phyloP scores from a whole-genome alignment of 495 filamentous ascomycete species.

The Podospora pseudoanserina region DNA sequence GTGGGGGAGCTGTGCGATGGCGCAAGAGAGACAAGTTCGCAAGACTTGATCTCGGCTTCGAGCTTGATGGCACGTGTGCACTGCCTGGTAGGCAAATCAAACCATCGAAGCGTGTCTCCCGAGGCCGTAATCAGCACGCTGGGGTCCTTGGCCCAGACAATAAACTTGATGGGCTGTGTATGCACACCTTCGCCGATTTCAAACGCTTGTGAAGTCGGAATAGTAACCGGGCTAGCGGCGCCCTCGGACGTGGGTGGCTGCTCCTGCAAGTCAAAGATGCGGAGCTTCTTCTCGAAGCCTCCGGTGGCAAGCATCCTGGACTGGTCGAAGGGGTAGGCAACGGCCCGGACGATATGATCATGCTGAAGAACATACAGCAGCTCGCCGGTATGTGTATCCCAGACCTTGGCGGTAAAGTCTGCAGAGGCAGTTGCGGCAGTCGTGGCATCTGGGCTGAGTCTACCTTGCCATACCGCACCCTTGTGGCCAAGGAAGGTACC shows the following conservation, averaged over 20 bases:
- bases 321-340: slow-evolving; percentile 81
- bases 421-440: slow-evolving; percentile 90
- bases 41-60: slow-evolving; percentile 81
- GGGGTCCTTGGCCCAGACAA: slow-evolving; percentile 84
- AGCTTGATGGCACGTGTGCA: slow-evolving; percentile 68
- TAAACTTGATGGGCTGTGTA: slow-evolving; percentile 83
- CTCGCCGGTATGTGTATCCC: slow-evolving; percentile 95
- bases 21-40: slow-evolving; percentile 69
- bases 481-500: slow-evolving; percentile 98
- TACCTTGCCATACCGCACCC: slow-evolving; percentile 93
- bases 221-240: slow-evolving; percentile 33
- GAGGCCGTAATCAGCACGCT: slow-evolving; percentile 87
- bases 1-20: slow-evolving; percentile 37
- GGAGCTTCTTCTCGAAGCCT: slow-evolving; percentile 92
- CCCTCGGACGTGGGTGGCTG: slow-evolving; percentile 23
- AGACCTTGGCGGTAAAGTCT: slow-evolving; percentile 95
- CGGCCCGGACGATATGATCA: slow-evolving; percentile 88
- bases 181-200: slow-evolving; percentile 85
- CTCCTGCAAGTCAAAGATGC: slow-evolving; percentile 81
- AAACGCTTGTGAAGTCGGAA: slow-evolving; percentile 56
- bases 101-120: slow-evolving; percentile 90
- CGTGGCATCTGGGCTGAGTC: slow-evolving; percentile 81
- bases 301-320: slow-evolving; percentile 81
- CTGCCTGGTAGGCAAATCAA: slow-evolving; percentile 73
- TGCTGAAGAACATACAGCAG: slow-evolving; percentile 83